Evolutionary conservation across 2,329 filamentous ascomycete species (phyloP).

Genomic region (Aspergillus sergii): DNA sequence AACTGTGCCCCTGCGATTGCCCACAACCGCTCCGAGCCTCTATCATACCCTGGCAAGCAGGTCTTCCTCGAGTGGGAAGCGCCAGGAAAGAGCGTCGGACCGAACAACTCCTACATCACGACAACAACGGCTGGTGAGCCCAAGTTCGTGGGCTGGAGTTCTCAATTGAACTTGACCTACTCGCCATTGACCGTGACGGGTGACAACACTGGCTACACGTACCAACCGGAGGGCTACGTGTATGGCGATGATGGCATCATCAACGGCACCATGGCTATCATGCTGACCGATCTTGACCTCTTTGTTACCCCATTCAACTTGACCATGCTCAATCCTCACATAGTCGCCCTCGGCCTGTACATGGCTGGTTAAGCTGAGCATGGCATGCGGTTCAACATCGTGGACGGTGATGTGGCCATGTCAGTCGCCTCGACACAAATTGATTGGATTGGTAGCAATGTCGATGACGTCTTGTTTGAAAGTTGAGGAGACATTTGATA

Average conservation of each 20-base stretch:
- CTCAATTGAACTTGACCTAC: conserved; percentile 15
- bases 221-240: conserved; percentile 6
- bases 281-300: not conserved
- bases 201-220: conserved; percentile 6
- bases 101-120: conserved; percentile 15
- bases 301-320: conserved; percentile 7
- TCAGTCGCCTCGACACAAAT: not conserved
- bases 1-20: conserved; percentile 5
- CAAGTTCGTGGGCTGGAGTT: conserved; percentile 13
- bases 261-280: conserved; percentile 1
- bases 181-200: conserved; percentile 13
- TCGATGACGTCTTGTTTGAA: not conserved
- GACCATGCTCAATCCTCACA: conserved; percentile 5
- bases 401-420: not conserved
- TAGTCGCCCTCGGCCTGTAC: conserved; percentile 6
- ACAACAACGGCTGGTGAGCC: conserved; percentile 10
- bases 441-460: not conserved
- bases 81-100: conserved; percentile 3
- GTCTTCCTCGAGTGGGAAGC: conserved; percentile 11
- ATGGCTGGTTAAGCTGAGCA: not conserved
- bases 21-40: conserved; percentile 7
- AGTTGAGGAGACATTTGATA: not conserved
- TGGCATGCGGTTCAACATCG: not conserved
- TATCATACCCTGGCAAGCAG: conserved; percentile 10
- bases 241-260: not conserved